Percentiles rank a stretch among this genome's conserved stretches.
Conservation (phyloP, 441 rosid species). For the Kokia cookei region DNA sequence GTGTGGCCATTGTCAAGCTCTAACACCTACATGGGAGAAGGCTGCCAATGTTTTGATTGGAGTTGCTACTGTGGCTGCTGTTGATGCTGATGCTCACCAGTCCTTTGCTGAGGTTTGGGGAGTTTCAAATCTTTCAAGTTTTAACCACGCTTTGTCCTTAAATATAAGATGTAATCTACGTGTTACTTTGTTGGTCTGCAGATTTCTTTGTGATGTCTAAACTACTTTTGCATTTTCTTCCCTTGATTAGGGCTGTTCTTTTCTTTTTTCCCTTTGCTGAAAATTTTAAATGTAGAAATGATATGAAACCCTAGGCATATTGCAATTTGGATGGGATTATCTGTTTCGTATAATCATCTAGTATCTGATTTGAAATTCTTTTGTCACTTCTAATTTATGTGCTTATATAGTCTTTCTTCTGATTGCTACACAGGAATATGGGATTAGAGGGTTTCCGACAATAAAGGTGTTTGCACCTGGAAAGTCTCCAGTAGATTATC, state of each 20-base stretch:
- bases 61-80: slow-evolving; percentile 95
- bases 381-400: neutral
- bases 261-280: neutral
- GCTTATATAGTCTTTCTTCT: slow-evolving; percentile 11
- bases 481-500: slow-evolving; percentile 88
- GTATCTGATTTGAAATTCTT: neutral
- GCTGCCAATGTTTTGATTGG: slow-evolving; percentile 83
- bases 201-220: neutral
- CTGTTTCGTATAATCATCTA: neutral
- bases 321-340: neutral
- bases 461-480: slow-evolving; percentile 94
- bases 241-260: neutral
- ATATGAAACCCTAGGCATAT: neutral
- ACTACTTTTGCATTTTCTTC: neutral
- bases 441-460: slow-evolving; percentile 89
- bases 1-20: slow-evolving; percentile 97
- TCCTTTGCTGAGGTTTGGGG: slow-evolving; percentile 83
- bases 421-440: slow-evolving; percentile 64
- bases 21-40: slow-evolving; percentile 96
- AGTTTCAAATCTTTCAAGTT: neutral
- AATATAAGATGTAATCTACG: neutral
- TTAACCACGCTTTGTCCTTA: neutral
- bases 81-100: slow-evolving; percentile 93
- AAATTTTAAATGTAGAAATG: neutral
- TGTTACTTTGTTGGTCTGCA: neutral